A percentile compares a stretch with the other conserved stretches of the same genome.
phyloP scores from a whole-genome alignment of 306 rosid species.

The Rosa rugosa region DNA sequence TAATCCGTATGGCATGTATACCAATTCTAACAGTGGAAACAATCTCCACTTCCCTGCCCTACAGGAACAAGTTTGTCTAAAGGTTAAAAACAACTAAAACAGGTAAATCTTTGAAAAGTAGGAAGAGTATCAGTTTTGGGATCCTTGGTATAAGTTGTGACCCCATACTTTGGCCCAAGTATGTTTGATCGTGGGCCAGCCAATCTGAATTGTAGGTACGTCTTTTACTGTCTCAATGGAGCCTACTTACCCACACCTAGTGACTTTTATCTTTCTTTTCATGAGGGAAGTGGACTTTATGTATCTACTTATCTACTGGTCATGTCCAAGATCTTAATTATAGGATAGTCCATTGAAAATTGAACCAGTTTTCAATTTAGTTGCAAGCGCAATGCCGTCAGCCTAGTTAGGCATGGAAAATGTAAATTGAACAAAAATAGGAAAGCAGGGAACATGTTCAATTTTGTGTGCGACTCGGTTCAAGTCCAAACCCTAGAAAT shows the following conservation, averaged over 20 bases:
- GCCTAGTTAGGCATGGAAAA: background rate
- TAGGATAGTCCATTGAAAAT: background rate
- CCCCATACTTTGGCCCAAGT: background rate
- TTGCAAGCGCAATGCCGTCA: background rate
- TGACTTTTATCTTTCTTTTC: background rate
- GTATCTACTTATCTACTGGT: background rate
- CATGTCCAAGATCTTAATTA: background rate
- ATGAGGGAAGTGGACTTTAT: background rate
- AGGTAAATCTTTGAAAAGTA: background rate
- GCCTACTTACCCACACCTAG: background rate
- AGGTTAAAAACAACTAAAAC: background rate
- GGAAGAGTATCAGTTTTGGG: background rate
- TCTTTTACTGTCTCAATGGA: background rate
- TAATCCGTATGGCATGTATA: background rate
- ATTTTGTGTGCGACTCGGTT: background rate
- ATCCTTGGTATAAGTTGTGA: background rate
- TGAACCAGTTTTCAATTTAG: background rate
- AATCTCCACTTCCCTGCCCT: background rate
- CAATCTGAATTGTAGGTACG: background rate
- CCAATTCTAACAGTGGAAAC: background rate
- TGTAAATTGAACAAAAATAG: background rate
- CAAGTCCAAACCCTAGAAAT: slow-evolving; percentile 27
- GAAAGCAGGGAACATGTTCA: slow-evolving; percentile 14
- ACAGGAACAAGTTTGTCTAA: background rate
- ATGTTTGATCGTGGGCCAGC: background rate